Base-by-base conservation (phyloP, 768 basidiomycete genomes). In the Panaeolus cyanescens region DNA sequence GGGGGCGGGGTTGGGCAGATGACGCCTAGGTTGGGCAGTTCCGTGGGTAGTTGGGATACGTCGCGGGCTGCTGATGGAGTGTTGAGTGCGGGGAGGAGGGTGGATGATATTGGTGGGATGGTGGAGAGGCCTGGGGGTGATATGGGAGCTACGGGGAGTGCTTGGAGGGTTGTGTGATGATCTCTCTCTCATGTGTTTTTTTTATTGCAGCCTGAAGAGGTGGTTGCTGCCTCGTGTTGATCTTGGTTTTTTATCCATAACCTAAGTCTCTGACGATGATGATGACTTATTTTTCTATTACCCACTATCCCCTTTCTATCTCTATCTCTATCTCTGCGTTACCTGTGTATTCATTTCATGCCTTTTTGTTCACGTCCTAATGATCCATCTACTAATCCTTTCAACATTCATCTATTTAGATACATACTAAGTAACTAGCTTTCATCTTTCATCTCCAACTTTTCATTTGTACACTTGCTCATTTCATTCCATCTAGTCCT, bases 1-100 rank as follows among this genome's bases (percentile, higher is more conserved):
- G 65, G 64, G 57, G 80, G 76, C 32, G 72, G 73, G 9, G 22
- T 28, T 28, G 45, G 45, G 19, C 45, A 50, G 25, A 15, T 3
- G 4, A 50, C 45, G 10, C 45, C 45, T 22, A n/a, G 39, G 0
- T 9, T 20, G 4, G 39, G 39, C 4, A 28, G 45, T 13, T 50
- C 45, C 30, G 45, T 50, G 19, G 45, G 45, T 8, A 85, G 82
- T 67, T 85, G 82, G 84, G 79, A 77, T 30, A 65, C 59, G 31
- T 62, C 60, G 19, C 54, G 59, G 32, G 25, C 61, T 15, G 36
- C 60, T 25, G 45, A 50, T 22, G 45, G 45, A 6, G 45, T 50
- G 45, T 2, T 50, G 45, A 50, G 45, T 28, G 60, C 59, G 13
- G 65, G 40, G 1, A 61, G 60, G 54, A 58, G 63, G 22, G 55